These are phyloP conservation scores for Babesia bovis DNA, from an alignment of 169 alveolate genomes.

Conservation along the genomic window DNA sequence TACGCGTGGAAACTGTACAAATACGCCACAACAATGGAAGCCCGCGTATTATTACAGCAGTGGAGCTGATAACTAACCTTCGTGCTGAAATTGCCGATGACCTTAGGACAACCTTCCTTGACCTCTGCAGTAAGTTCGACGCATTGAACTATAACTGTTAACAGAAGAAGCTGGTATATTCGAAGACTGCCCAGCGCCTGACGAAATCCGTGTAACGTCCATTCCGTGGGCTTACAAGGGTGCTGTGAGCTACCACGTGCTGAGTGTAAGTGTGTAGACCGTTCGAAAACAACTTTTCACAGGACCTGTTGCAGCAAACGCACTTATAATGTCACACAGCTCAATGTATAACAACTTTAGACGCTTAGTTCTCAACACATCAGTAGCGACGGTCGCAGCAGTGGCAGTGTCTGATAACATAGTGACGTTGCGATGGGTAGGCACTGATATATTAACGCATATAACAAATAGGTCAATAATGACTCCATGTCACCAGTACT, in stretches of 20 bases:
- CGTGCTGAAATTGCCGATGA: slow-evolving; percentile 56
- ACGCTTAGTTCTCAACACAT: background rate
- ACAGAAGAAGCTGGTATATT: slow-evolving; percentile 59
- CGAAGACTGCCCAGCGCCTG: slow-evolving; percentile 52
- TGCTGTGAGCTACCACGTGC: slow-evolving; percentile 55
- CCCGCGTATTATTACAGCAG: slow-evolving; percentile 32
- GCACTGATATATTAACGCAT: background rate
- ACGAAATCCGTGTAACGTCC: slow-evolving; percentile 51
- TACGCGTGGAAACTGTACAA: slow-evolving; percentile 57
- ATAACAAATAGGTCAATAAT: slow-evolving; percentile 22
- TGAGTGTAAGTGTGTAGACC: slow-evolving; percentile 41
- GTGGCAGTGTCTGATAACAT: slow-evolving; percentile 41
- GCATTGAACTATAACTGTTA: background rate
- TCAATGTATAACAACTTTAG: slow-evolving; percentile 6
- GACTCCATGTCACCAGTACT: slow-evolving; percentile 59
- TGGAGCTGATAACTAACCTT: slow-evolving; percentile 54
- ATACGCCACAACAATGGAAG: slow-evolving; percentile 6
- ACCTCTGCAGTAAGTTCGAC: slow-evolving; percentile 58
- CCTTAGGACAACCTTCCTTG: slow-evolving; percentile 36
- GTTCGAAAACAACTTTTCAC: background rate
- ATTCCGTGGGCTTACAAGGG: slow-evolving; percentile 71
- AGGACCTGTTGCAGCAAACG: slow-evolving; percentile 6
- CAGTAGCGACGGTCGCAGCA: slow-evolving; percentile 21
- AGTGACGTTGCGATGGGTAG: slow-evolving; percentile 57
- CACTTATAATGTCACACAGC: slow-evolving; percentile 14